phyloP scores from a whole-genome alignment of 1,284 basidiomycete genomes.

The Erythrobasidium hasegawianum region DNA sequence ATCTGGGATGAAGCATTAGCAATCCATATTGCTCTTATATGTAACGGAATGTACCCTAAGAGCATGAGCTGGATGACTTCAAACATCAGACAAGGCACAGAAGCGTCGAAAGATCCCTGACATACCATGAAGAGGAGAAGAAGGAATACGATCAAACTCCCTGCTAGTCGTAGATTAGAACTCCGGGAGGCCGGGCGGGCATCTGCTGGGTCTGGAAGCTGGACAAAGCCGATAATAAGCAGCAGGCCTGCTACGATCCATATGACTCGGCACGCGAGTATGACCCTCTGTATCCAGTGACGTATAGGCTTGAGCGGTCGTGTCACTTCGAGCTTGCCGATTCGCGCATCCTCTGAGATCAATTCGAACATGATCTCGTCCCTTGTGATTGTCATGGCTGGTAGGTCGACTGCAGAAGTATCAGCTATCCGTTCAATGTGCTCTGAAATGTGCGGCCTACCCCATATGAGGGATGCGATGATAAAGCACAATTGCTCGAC shows the following conservation, averaged over 20 bases:
- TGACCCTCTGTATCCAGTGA: slow-evolving; percentile 30
- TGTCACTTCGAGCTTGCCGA: slow-evolving; percentile 6
- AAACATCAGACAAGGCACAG: too few relatives aligned
- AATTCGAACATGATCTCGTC: slow-evolving; percentile 26
- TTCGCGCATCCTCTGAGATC: background rate
- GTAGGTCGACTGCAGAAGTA: slow-evolving; percentile 15
- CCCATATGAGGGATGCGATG: slow-evolving; percentile 24
- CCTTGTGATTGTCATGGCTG: slow-evolving; percentile 19
- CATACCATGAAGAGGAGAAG: slow-evolving; percentile 18
- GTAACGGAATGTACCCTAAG: slow-evolving; percentile 8
- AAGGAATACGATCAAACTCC: slow-evolving; percentile 18
- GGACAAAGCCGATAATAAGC: slow-evolving; percentile 8
- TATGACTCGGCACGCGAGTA: slow-evolving; percentile 8
- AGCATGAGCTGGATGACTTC: slow-evolving; percentile 10
- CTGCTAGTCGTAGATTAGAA: slow-evolving; percentile 20
- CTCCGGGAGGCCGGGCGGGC: slow-evolving; percentile 7
- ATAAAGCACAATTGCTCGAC: slow-evolving; percentile 28
- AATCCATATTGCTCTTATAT: too few relatives aligned
- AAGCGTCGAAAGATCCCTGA: too few relatives aligned
- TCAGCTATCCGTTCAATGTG: background rate
- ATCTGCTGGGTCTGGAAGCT: slow-evolving; percentile 25
- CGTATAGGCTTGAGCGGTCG: slow-evolving; percentile 10
- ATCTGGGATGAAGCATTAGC: background rate
- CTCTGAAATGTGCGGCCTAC: background rate
- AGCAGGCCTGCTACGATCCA: slow-evolving; percentile 13